Conservation (phyloP, 306 rosid genomes). For the Prunus persica region DNA sequence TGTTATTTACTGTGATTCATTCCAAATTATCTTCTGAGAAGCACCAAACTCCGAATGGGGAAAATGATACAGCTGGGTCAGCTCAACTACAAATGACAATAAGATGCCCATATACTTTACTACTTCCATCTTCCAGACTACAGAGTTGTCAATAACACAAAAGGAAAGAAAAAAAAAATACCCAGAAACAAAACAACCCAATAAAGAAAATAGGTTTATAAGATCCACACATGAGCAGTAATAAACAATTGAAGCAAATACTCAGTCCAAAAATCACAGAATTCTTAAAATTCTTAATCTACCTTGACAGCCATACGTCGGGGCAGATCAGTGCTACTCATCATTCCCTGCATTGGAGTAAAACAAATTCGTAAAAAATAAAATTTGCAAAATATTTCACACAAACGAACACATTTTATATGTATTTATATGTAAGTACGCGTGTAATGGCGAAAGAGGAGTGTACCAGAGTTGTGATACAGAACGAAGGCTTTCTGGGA, state of each 20-base stretch:
- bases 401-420: not conserved
- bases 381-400: not conserved
- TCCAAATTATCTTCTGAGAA: not conserved
- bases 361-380: not conserved
- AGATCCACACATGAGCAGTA: not conserved
- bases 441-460: not conserved
- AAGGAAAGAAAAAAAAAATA: not conserved
- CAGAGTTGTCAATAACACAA: not conserved
- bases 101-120: not conserved
- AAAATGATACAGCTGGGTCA: not conserved
- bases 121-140: not conserved
- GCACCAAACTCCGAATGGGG: not conserved
- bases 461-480: conserved; percentile 37
- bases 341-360: conserved; percentile 34
- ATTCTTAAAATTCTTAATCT: not conserved
- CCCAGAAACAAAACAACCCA: not conserved
- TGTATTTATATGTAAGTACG: not conserved
- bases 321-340: conserved; percentile 31
- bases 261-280: not conserved
- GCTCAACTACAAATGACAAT: not conserved
- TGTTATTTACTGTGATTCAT: not conserved
- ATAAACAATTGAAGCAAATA: not conserved
- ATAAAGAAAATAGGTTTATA: not conserved
- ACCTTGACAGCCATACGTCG: conserved; percentile 66
- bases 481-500: conserved; percentile 32